A percentile compares a stretch with the other conserved stretches of the same genome.
These are phyloP conservation scores for Pichia sp. DNA, from an alignment of 1,139 yeast species.

Conservation along the genomic window DNA sequence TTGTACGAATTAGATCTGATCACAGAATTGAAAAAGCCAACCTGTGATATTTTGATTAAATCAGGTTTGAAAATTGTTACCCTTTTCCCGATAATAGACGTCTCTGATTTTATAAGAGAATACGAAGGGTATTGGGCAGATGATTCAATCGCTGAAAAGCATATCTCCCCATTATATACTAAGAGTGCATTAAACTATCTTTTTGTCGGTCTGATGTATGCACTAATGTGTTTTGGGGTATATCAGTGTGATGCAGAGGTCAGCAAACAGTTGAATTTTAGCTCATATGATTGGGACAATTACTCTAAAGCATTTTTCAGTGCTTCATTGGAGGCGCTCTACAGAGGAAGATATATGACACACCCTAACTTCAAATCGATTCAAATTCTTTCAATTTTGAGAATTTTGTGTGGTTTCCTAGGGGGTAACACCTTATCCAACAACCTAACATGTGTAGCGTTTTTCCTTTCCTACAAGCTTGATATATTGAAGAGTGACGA, in stretches of 20 bases:
- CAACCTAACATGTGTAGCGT: slow-evolving; percentile 27
- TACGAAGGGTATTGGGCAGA: slow-evolving; percentile 27
- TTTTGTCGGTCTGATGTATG: slow-evolving; percentile 35
- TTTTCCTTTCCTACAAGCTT: slow-evolving; percentile 32
- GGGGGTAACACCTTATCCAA: slow-evolving; percentile 35
- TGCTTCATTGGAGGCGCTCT: slow-evolving; percentile 34
- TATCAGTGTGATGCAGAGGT: slow-evolving; percentile 31
- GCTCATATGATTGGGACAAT: slow-evolving; percentile 26
- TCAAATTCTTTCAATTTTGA: slow-evolving; percentile 33
- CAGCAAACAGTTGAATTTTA: slow-evolving; percentile 24
- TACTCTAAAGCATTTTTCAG: slow-evolving; percentile 32
- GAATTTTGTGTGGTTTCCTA: slow-evolving; percentile 30
- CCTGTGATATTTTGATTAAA: slow-evolving; percentile 23
- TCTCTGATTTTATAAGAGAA: slow-evolving; percentile 18
- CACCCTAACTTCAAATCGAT: slow-evolving; percentile 31
- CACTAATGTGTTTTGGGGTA: slow-evolving; percentile 33
- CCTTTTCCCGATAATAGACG: slow-evolving; percentile 24
- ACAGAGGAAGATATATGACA: slow-evolving; percentile 34
- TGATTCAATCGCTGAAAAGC: slow-evolving; percentile 19
- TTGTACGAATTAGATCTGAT: slow-evolving; percentile 24
- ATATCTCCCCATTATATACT: slow-evolving; percentile 22
- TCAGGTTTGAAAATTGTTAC: slow-evolving; percentile 20
- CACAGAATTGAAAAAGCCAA: slow-evolving; percentile 17
- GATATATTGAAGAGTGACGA: slow-evolving; percentile 27
- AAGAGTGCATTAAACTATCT: slow-evolving; percentile 27